Percentiles rank a stretch among this genome's conserved stretches.
Evolutionary conservation across 2,329 filamentous ascomycete species (phyloP).

Genomic region (Diaporthe capsici): DNA sequence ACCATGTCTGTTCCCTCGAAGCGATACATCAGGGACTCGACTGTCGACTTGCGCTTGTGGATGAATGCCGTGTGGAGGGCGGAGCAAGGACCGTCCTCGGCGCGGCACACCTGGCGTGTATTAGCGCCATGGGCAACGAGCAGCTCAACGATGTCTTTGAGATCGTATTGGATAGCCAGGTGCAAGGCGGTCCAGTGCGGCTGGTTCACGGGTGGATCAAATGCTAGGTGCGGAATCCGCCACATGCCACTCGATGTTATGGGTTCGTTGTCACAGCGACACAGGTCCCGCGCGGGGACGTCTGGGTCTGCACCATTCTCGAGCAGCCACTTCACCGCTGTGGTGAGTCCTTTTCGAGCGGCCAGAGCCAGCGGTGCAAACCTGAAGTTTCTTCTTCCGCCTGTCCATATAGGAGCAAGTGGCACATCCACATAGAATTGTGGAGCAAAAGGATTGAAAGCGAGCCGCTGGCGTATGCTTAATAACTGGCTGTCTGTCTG

Average conservation of each 20-base stretch:
- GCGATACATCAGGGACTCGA: neutral
- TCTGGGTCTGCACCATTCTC: neutral
- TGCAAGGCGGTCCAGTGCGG: constrained; percentile 2
- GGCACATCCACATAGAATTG: too few relatives aligned
- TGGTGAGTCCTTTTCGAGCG: neutral
- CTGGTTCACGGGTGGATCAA: too few relatives aligned
- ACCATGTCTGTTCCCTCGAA: neutral
- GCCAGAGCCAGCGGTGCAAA: neutral
- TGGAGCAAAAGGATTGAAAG: too few relatives aligned
- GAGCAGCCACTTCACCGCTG: neutral
- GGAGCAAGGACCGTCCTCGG: neutral
- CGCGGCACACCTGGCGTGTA: neutral
- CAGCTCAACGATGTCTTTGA: neutral
- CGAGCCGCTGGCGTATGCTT: too few relatives aligned
- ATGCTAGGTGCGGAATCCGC: too few relatives aligned
- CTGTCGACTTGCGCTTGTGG: neutral
- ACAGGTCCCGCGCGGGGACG: neutral
- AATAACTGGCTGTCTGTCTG: neutral
- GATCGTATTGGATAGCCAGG: neutral
- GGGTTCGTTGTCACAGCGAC: neutral
- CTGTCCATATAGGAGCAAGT: too few relatives aligned
- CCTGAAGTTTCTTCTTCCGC: too few relatives aligned
- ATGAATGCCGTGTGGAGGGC: neutral
- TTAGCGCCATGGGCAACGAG: neutral
- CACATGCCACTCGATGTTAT: neutral